A percentile compares a stretch with the other conserved stretches of the same genome.
These are phyloP conservation scores for Chaetomidium leptoderma DNA, from an alignment of 495 filamentous ascomycete genomes.

Conservation along the genomic window DNA sequence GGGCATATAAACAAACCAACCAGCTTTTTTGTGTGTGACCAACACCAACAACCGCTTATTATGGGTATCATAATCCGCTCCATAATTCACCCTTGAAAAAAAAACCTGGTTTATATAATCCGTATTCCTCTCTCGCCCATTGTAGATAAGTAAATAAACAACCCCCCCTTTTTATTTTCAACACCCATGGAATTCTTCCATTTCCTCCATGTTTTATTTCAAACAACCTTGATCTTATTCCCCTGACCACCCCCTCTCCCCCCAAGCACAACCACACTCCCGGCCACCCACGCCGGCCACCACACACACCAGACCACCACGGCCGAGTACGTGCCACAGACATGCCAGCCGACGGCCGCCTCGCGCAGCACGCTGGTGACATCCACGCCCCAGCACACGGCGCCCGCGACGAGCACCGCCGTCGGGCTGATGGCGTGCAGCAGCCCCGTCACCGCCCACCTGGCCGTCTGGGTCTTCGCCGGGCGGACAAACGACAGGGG, in stretches of 20 bases:
- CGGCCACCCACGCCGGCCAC: slow-evolving; percentile 94
- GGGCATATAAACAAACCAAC: background rate
- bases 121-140: background rate
- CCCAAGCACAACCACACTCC: slow-evolving; percentile 41
- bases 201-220: background rate
- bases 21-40: background rate
- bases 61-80: no score
- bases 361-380: slow-evolving; percentile 60
- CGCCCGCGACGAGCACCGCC: slow-evolving; percentile 52
- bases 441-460: slow-evolving; percentile 29
- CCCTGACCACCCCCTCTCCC: slow-evolving; percentile 28
- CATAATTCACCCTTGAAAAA: no score
- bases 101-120: background rate
- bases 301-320: slow-evolving; percentile 95
- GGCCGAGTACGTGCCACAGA: slow-evolving; percentile 85
- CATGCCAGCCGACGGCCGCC: slow-evolving; percentile 85
- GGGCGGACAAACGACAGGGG: slow-evolving; percentile 69
- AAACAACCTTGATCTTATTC: slow-evolving; percentile 23
- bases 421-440: slow-evolving; percentile 63
- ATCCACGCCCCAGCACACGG: slow-evolving; percentile 47
- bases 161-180: background rate
- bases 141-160: background rate
- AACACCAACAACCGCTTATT: no score
- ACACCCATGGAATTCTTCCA: background rate
- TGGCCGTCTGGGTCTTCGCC: slow-evolving; percentile 38